Base-by-base conservation (phyloP, 2,329 filamentous ascomycete genomes). In the Microdochium paspali region DNA sequence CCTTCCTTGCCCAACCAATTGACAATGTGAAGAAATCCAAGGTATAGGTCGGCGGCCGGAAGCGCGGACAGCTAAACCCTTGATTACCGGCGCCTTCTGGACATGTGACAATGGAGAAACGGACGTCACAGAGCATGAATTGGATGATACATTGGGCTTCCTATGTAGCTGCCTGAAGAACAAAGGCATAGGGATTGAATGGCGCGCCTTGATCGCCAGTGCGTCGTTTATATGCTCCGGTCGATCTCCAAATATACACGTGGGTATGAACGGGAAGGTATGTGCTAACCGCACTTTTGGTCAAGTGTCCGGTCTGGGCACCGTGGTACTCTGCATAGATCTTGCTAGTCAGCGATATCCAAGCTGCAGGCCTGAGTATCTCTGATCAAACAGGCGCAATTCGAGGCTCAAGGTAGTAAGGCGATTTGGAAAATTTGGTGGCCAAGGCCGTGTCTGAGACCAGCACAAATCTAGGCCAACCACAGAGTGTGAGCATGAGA, bases 351-450 rank as follows among this genome's bases (percentile, higher is more conserved):
- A 90, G 71, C 61, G 90, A 90, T 2, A 90, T 86, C 84, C 85
- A 90, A 52, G 88, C 85, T 46, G 73, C 79, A 30, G 79, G 78
- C 46, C 85, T 76, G 24, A 90, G 74, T 40, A 90, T 79, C 59
- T 89, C 86, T 61, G 82, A 78, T 7, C 86, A 86, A 47, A 85
- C 75, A 54, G 88, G 85, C 3, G 90, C 86, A 25, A 90, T 77
- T 62, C 85, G 90, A 30, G 87, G 87, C 59, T 88, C 86, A 61
- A 85, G 80, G 55, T 82, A 88, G 24, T 68, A 61, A 4, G 86
- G 85, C 5, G 85, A 88, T 63, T 90, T 90, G 76, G 90, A 87
- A 53, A 89, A 83, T 61, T 89, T 90, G 62, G 85, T 84, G 44
- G 86, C 84, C 62, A 90, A 79, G 65, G 90, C 86, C 56, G 85